Evolutionary conservation across 2,329 filamentous ascomycete genomes (phyloP), one percentile per base, ranked within the genome.

Genomic region (Dichotomopilus funicola): DNA sequence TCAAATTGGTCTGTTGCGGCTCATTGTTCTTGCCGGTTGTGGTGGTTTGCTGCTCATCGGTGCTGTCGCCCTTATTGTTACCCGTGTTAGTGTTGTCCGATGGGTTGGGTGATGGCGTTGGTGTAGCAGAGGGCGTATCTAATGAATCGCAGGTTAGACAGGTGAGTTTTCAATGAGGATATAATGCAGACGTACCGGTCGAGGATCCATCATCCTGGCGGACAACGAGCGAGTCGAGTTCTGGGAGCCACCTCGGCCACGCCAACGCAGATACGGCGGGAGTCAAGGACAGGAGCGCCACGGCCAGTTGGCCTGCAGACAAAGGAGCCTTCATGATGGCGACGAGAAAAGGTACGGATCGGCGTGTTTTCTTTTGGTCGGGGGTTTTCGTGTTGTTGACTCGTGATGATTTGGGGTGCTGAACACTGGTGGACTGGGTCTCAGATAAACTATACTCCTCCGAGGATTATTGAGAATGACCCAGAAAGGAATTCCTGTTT

Each of bases 211-310:
- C 51, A 6, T 78, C 72, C 59, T 73, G 72, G 57, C 79, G 75
- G 49, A 78, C 79, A 42, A 84, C 70, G 38, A 86, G 65, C 11
- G 76, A 66, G 60, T 83, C 76, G 38, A 76, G 48, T 10, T 78
- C 74, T 13, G 80, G 80, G 40, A 83, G 69, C 75, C 78, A 82
- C 59, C 67, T 70, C 19, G 80, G 77, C 81, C 80, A 83, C 55
- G 76, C 78, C 59, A 65, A 63, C 1, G 67, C 80, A 53, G 78
- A 74, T n/a, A 75, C 75, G 27, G 80, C 61, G 12, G 76, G 73
- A 7, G 77, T 70, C 52, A 83, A 68, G 36, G 81, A 75, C 44
- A 84, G 72, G 61, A 82, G 72, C 54, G 78, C 61, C 51, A 79
- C 74, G 62, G 80, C 69, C 62, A 75, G 65, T 45, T 76, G 73